Evolutionary conservation across 345 rosid genomes (phyloP), one percentile per base, ranked within the genome.

Genomic region (Populus simonii): DNA sequence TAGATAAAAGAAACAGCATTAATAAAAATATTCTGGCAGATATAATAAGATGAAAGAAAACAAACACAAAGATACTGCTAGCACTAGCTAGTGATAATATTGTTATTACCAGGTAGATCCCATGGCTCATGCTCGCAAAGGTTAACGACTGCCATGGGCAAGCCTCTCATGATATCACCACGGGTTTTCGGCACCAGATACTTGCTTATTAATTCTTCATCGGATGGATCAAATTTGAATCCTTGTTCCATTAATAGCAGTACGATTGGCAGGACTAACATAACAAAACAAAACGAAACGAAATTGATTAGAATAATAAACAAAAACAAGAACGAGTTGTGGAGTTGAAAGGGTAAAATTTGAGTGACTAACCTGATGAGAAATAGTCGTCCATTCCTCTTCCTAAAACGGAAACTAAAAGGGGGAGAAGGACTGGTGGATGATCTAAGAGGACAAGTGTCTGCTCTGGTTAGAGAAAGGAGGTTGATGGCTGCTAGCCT

Each of bases 51-150:
- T 23, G 51, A 17, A 70, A 1, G 23, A 1, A 25, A 15, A 18
- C 9, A 39, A 8, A 4, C 74, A 65, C 72, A 1, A 18, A 51
- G 8, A 51, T 6, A 17, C 8, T 5, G 57, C 16, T 33, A 33
- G 35, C 5, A 33, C 35, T 33, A 33, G 35, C 36, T 0, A 49
- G 55, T 5, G 0, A 51, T 5, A 17, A 6, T 17, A 22, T 17
- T 18, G 6, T 61, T 25, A 4, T 22, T 76, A 86, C 88, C 68
- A 20, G 85, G 87, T 38, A 91, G 65, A 0, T 91, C 80, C 88
- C 88, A 83, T 9, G 95, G 95, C 59, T 91, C 90, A 2, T 59
- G 79, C 69, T 63, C 59, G 72, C 72, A 71, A 10, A 89, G 74
- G 8, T 83, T 79, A 74, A 91, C 59, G 57, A 85, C 88, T 45